These are phyloP conservation scores for Helichrysum umbraculigerum DNA, from an alignment of 129 eudicot species.

Conservation along the genomic window DNA sequence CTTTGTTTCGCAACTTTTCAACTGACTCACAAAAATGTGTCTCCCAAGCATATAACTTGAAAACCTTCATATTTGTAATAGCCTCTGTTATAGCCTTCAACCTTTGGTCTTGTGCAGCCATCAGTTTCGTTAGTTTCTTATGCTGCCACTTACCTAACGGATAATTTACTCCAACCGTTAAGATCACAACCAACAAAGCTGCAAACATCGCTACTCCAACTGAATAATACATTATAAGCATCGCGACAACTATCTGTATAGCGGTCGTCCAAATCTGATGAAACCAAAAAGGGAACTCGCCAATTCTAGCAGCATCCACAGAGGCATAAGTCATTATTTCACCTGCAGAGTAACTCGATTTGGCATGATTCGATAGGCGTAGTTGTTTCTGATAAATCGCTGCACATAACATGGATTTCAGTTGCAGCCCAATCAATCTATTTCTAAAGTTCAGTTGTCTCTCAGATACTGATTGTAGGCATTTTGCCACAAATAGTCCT, in stretches of 20 bases:
- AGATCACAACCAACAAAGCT: constrained; percentile 42
- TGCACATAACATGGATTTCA: constrained; percentile 46
- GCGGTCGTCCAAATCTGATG: constrained; percentile 65
- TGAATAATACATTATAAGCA: constrained; percentile 39
- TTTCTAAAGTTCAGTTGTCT: constrained; percentile 58
- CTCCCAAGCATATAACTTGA: constrained; percentile 73
- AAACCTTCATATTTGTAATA: constrained; percentile 52
- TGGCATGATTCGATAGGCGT: constrained; percentile 45
- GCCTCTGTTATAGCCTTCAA: constrained; percentile 58
- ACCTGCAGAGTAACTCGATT: constrained; percentile 48
- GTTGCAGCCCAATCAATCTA: constrained; percentile 56
- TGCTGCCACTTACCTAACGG: constrained; percentile 62
- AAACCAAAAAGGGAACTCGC: constrained; percentile 62
- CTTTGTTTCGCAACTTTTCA: constrained; percentile 38
- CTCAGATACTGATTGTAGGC: constrained; percentile 56
- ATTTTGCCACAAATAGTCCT: constrained; percentile 46
- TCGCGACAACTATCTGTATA: constrained; percentile 47
- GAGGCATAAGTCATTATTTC: constrained; percentile 59
- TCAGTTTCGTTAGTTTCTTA: constrained; percentile 40
- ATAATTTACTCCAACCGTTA: constrained; percentile 42
- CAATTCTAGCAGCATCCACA: constrained; percentile 54
- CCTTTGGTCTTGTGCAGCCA: constrained; percentile 57
- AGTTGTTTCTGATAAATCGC: constrained; percentile 40
- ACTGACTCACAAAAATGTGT: constrained; percentile 45
- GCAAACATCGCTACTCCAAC: constrained; percentile 55